Base-by-base conservation (phyloP, 805 yeast species). In the Sungouiella blattae region DNA sequence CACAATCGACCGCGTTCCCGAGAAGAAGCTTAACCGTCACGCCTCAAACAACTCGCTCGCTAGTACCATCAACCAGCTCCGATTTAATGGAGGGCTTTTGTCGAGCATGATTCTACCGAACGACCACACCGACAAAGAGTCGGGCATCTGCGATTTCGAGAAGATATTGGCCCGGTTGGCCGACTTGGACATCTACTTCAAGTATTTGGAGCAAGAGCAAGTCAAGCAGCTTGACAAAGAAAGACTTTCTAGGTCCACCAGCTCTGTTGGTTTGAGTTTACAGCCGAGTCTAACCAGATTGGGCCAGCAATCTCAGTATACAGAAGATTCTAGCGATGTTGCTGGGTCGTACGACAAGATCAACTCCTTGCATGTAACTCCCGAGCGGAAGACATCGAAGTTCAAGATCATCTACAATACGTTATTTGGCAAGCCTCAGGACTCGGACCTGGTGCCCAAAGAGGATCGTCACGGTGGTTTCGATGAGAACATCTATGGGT, bases 401-500 rank as follows among this genome's bases (percentile, higher is more conserved):
- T 3, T 34, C 4, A 17, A 20, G 4, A 23, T 14, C 15, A 7
- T 38, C 14, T 38, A 38, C 32, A 11, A 26, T 18, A 29, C 21
- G 12, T 26, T 38, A 9, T 13, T 26, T 16, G 13, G 21, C 8
- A n/a, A n/a, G n/a, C n/a, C n/a, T n/a, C n/a, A n/a, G n/a, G n/a
- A n/a, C n/a, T n/a, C n/a, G n/a, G n/a, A n/a, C n/a, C n/a, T n/a
- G n/a, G n/a, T n/a, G n/a, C n/a, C n/a, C n/a, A n/a, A n/a, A n/a
- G n/a, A n/a, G n/a, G n/a, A n/a, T n/a, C n/a, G n/a, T n/a, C n/a
- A n/a, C n/a, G n/a, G n/a, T n/a, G n/a, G n/a, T n/a, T n/a, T n/a
- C n/a, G n/a, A n/a, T 22, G 36, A 36, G 24, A 33, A 44, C 7
- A 47, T 55, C 11, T 57, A 53, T 37, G 63, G 62, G 4, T 35